Conservation (phyloP, 495 filamentous ascomycete species). For the Talaromyces wortmannii region DNA sequence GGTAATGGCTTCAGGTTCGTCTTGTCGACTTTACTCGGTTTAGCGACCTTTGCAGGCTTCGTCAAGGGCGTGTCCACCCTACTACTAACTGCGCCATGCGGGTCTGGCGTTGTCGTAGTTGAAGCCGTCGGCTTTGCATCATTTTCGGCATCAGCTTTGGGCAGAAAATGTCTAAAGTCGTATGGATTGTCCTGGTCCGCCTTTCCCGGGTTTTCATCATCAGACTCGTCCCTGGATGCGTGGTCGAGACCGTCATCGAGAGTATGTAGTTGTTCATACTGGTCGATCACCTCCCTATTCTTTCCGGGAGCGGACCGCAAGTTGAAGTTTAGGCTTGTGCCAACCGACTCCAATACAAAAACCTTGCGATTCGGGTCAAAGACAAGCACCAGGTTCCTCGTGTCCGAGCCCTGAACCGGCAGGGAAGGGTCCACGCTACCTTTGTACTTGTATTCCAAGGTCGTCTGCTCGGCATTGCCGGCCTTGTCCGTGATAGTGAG, state of each 20-base stretch:
- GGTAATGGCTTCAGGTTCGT: slow-evolving; percentile 21
- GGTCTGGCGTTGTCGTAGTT: slow-evolving; percentile 31
- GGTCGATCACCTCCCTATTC: slow-evolving; percentile 33
- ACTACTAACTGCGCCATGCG: slow-evolving; percentile 22
- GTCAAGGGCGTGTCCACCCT: slow-evolving; percentile 24
- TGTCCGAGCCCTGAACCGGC: slow-evolving; percentile 17
- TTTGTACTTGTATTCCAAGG: slow-evolving; percentile 40
- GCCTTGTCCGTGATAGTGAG: slow-evolving; percentile 45
- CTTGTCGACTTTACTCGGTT: neutral
- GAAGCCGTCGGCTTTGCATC: slow-evolving; percentile 24
- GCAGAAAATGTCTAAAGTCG: slow-evolving; percentile 53
- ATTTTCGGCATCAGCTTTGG: slow-evolving; percentile 25
- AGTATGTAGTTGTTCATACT: slow-evolving; percentile 40
- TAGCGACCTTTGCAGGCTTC: slow-evolving; percentile 7
- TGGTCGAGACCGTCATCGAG: slow-evolving; percentile 30
- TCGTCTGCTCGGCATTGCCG: slow-evolving; percentile 29
- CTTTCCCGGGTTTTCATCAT: slow-evolving; percentile 34
- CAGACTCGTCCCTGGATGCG: slow-evolving; percentile 30
- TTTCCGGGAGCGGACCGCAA: slow-evolving; percentile 42
- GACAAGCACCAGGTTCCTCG: slow-evolving; percentile 39
- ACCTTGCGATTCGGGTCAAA: slow-evolving; percentile 44
- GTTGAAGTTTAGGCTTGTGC: slow-evolving; percentile 50
- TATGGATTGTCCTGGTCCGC: slow-evolving; percentile 50
- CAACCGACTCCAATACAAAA: slow-evolving; percentile 45
- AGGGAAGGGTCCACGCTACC: slow-evolving; percentile 39